Percentiles rank a stretch among this genome's conserved stretches.
Evolutionary conservation across 345 rosid species (phyloP).

Genomic region (Physaria fendleri): DNA sequence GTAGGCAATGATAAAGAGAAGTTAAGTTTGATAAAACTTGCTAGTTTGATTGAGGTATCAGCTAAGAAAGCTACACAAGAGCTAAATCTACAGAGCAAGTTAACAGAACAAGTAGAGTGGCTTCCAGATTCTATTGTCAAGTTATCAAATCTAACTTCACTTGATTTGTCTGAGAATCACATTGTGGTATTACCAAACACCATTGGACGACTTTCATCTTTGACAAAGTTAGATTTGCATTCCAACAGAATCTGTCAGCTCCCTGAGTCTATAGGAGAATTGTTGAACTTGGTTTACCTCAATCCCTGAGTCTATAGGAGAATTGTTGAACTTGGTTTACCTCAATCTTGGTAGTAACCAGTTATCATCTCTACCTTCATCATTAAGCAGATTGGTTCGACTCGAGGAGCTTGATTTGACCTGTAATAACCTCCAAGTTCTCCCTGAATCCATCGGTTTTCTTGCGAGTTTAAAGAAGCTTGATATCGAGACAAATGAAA

Average conservation of each 20-base stretch:
- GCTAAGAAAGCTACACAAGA: constrained; percentile 72
- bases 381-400: constrained; percentile 53
- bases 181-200: constrained; percentile 61
- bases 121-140: constrained; percentile 91
- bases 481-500: constrained; percentile 73
- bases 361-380: constrained; percentile 63
- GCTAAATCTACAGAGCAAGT: constrained; percentile 68
- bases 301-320: constrained; percentile 72
- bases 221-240: constrained; percentile 70
- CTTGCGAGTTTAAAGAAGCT: constrained; percentile 62
- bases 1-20: constrained; percentile 80
- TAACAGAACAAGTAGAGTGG: constrained; percentile 85
- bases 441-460: constrained; percentile 75
- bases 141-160: constrained; percentile 49
- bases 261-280: too few species aligned
- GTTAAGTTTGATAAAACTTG: constrained; percentile 83
- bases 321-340: constrained; percentile 58
- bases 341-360: constrained; percentile 74
- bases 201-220: constrained; percentile 73
- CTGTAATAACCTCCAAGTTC: constrained; percentile 50
- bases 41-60: constrained; percentile 82
- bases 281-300: too few species aligned
- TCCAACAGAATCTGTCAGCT: constrained; percentile 67
- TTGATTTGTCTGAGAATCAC: constrained; percentile 80
- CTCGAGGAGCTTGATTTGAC: constrained; percentile 85